These are phyloP conservation scores for Sugiyamaella castrensis DNA, from an alignment of 1,139 yeast genomes.

Conservation along the genomic window DNA sequence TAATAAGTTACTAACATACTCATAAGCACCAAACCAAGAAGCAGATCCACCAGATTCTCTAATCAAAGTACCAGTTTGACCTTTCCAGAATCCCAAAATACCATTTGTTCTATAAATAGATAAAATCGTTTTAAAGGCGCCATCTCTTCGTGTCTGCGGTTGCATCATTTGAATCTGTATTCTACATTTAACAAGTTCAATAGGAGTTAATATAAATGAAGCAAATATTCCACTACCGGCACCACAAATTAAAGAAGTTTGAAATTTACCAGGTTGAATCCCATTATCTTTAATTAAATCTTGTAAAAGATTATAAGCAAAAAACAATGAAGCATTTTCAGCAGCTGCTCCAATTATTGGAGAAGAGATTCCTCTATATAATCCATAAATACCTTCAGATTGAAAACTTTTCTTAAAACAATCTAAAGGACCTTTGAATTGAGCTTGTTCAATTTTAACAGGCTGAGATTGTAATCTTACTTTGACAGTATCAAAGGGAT, in stretches of 20 bases:
- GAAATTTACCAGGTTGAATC: conserved; percentile 7
- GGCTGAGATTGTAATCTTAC: conserved; percentile 81
- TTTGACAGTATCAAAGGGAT: conserved; percentile 89
- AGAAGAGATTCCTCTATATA: conserved; percentile 64
- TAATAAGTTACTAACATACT: conserved; percentile 48
- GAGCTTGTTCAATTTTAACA: conserved; percentile 42
- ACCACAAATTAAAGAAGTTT: conserved; percentile 53
- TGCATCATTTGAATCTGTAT: conserved; percentile 62
- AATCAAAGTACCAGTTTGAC: conserved; percentile 77
- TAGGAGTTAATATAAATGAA: conserved; percentile 82
- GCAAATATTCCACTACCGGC: conserved; percentile 82
- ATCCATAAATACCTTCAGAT: conserved; percentile 66
- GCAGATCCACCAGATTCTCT: conserved; percentile 91
- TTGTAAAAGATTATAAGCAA: conserved; percentile 54
- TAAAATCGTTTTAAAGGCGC: conserved; percentile 7
- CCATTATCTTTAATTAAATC: conserved; percentile 29
- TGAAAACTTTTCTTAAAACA: conserved; percentile 59
- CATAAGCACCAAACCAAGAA: conserved; percentile 92
- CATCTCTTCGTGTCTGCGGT: conserved; percentile 1
- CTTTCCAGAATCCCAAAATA: conserved; percentile 69
- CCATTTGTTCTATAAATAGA: conserved; percentile 47
- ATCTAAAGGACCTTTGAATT: conserved; percentile 47
- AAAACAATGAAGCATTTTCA: conserved; percentile 74
- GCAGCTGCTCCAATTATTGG: conserved; percentile 86
- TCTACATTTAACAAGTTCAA: conserved; percentile 83